A percentile compares a stretch with the other conserved stretches of the same genome.
Evolutionary conservation across 1,284 basidiomycete species (phyloP).

Genomic region (Malassezia obtusa): DNA sequence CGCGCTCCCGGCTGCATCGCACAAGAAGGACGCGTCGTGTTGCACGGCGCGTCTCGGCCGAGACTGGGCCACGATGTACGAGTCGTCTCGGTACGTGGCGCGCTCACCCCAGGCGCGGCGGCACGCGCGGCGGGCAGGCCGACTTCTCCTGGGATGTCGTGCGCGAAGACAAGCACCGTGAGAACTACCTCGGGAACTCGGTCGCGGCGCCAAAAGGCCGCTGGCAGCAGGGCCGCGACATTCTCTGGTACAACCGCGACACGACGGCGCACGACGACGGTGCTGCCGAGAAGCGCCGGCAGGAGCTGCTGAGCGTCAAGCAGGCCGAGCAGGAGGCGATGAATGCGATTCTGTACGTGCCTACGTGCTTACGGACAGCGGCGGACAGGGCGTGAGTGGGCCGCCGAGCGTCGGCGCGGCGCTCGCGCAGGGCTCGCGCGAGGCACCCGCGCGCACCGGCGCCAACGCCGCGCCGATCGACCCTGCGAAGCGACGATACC

Average conservation of each 20-base stretch:
- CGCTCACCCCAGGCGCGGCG: constrained; percentile 16
- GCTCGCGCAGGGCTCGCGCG: neutral
- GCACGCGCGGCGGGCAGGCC: constrained; percentile 40
- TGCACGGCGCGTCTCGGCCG: neutral
- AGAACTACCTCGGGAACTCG: constrained; percentile 45
- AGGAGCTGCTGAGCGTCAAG: constrained; percentile 37
- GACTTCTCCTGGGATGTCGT: constrained; percentile 45
- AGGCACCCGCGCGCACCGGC: constrained; percentile 1
- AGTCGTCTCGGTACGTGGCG: constrained; percentile 1
- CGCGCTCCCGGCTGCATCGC: too few relatives aligned
- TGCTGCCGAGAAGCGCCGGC: constrained; percentile 21
- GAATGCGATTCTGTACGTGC: constrained; percentile 25
- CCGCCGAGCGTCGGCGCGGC: neutral
- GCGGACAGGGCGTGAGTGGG: neutral
- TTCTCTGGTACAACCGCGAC: constrained; percentile 47
- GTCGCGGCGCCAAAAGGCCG: constrained; percentile 42
- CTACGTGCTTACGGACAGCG: neutral
- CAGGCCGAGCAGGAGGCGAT: constrained; percentile 37
- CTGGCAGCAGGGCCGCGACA: constrained; percentile 43
- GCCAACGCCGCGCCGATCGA: constrained; percentile 16
- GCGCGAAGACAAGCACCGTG: constrained; percentile 39
- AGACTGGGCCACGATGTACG: neutral
- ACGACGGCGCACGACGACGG: neutral
- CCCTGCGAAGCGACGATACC: constrained; percentile 8
- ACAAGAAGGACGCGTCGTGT: neutral